Conservation (phyloP, 2,329 filamentous ascomycete species). For the Trichoderma atrobrunneum region DNA sequence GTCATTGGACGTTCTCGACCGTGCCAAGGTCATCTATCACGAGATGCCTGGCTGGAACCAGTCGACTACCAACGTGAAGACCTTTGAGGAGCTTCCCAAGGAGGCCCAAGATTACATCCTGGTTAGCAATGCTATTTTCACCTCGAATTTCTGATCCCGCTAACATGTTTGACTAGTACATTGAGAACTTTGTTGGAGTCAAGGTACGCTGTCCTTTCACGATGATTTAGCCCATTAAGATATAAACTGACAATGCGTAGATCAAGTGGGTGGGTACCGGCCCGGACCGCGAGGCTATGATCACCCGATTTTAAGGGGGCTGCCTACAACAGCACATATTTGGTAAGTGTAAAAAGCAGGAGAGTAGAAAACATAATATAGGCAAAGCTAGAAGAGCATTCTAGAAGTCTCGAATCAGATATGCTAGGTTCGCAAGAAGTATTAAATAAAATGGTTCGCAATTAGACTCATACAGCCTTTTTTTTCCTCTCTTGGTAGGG, state of each 20-base stretch:
- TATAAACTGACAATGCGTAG: slow-evolving; percentile 20
- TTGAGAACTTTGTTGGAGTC: slow-evolving; percentile 5
- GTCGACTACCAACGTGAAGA: slow-evolving; percentile 58
- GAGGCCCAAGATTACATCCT: slow-evolving; percentile 8
- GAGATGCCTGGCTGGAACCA: slow-evolving; percentile 68
- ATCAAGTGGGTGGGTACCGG: slow-evolving; percentile 66
- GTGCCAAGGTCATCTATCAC: slow-evolving; percentile 63
- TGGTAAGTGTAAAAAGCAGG: neutral
- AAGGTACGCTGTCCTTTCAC: neutral
- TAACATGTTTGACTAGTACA: neutral
- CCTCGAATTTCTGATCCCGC: neutral
- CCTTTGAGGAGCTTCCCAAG: slow-evolving; percentile 21
- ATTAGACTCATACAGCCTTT: neutral
- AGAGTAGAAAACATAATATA: neutral
- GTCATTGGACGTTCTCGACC: slow-evolving; percentile 55
- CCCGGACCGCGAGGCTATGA: slow-evolving; percentile 63
- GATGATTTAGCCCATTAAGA: neutral
- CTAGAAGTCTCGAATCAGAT: neutral
- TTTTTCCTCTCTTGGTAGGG: neutral
- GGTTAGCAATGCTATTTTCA: neutral
- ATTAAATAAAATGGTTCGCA: neutral
- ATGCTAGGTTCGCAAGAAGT: neutral
- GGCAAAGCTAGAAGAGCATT: neutral
- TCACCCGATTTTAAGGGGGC: slow-evolving; percentile 33
- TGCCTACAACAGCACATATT: neutral